Evolutionary conservation across 495 filamentous ascomycete genomes (phyloP), one percentile per base, ranked within the genome.

Genomic region (Xylaria castorea): DNA sequence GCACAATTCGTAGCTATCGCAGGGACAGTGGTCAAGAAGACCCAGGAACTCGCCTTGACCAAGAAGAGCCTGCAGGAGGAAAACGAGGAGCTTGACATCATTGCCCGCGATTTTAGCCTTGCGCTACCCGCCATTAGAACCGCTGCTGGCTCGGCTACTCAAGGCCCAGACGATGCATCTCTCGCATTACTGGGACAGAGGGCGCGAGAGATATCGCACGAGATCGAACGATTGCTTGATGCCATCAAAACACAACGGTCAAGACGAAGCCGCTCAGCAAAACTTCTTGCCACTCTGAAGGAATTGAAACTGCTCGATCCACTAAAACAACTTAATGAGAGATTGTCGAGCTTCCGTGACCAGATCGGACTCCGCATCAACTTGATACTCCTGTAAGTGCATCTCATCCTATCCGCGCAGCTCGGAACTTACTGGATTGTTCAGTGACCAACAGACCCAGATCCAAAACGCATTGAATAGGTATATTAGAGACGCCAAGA

Each of bases 311-410:
- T 57, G 53, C 6, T 16, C 5, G 53, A 32, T 32, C 9, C 53
- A 2, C 16, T 57, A 12, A 57, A 32, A 25, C 4, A 27, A 18
- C 53, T 57, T 11, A 57, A 57, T 20, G 30, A 57, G 2, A 57
- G 53, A 20, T 32, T 57, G 53, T 57, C 53, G 1, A 32, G 3
- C 6, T 57, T 57, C 25, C 53, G 53, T 12, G 53, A 57, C 53
- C 53, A 57, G 30, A 57, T 57, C 53, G 53, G 53, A 16, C 22
- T 57, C 4, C 53, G 30, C 16, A 57, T 57, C 53, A 57, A 57
- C 12, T 1, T 57, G 12, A 32, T 57, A 16, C 53, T 57, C 5
- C 53, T 57, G 53, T 57, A 16, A 57, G 53, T 57, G 53, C 25
- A 9, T 55, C 11, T 11, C 16, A 16, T 11, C 30, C 14, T 32